Evolutionary conservation across 2,329 filamentous ascomycete genomes (phyloP).

Genomic region (Botrytis sinoallii): DNA sequence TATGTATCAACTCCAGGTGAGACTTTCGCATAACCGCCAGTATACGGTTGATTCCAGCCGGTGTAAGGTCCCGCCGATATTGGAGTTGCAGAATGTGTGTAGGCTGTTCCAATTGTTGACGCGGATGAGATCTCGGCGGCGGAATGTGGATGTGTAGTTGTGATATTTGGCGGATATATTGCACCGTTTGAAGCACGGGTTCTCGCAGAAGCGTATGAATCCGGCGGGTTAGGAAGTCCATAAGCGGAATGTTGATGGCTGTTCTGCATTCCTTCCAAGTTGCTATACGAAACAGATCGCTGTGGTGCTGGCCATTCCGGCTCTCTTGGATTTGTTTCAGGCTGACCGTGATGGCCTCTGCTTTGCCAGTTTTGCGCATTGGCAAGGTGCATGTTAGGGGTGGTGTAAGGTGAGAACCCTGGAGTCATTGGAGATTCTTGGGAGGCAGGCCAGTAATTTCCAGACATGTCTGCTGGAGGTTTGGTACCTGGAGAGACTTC

Average conservation of each 20-base stretch:
- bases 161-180: conserved; percentile 35
- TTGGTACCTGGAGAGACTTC: conserved; percentile 40
- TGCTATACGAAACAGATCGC: conserved; percentile 38
- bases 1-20: conserved; percentile 30
- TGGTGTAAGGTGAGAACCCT: conserved; percentile 48
- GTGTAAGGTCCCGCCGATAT: conserved; percentile 27
- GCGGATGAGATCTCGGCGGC: conserved; percentile 27
- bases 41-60: conserved; percentile 31
- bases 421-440: conserved; percentile 51
- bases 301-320: conserved; percentile 37
- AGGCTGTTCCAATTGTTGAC: conserved; percentile 25
- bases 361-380: conserved; percentile 35
- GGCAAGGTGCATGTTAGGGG: conserved; percentile 39
- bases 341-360: conserved; percentile 30
- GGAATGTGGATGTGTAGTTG: conserved; percentile 27
- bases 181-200: conserved; percentile 14
- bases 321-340: conserved; percentile 34
- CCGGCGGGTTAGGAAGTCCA: conserved; percentile 21
- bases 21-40: conserved; percentile 32
- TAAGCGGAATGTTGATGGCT: conserved; percentile 33
- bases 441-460: conserved; percentile 47
- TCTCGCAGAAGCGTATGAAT: conserved; percentile 10
- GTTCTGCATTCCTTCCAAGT: conserved; percentile 35
- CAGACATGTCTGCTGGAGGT: conserved; percentile 41
- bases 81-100: conserved; percentile 27